These are phyloP conservation scores for Lasiodiplodia citricola DNA, from an alignment of 2,329 filamentous ascomycete species.

Conservation along the genomic window DNA sequence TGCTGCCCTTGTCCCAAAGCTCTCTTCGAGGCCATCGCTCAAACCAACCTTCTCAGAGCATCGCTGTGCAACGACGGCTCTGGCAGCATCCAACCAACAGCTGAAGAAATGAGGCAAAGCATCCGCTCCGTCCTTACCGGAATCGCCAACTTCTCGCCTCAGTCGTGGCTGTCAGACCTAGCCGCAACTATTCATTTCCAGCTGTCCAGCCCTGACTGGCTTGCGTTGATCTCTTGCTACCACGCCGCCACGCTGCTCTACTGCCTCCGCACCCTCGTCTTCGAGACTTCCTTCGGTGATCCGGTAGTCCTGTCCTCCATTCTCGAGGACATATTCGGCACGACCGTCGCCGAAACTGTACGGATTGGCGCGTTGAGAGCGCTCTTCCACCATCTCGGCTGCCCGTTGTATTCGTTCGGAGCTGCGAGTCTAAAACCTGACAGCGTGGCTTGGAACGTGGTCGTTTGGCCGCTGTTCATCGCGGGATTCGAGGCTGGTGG, in stretches of 20 bases:
- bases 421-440: neutral
- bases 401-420: neutral
- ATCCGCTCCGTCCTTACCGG: neutral
- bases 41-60: neutral
- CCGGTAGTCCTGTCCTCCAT: neutral
- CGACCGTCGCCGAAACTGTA: neutral
- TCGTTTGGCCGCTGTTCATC: neutral
- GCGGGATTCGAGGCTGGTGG: neutral
- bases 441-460: neutral
- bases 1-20: neutral
- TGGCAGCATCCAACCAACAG: accelerated
- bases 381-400: neutral
- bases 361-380: neutral
- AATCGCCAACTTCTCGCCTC: neutral
- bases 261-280: conserved; percentile 1
- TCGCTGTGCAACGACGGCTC: neutral
- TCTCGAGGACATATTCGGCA: neutral
- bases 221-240: neutral
- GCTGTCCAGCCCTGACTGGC: neutral
- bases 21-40: neutral
- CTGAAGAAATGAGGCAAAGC: neutral
- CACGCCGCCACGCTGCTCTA: conserved; percentile 2
- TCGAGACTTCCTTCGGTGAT: neutral
- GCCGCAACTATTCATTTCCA: neutral
- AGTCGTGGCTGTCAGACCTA: neutral